These are phyloP conservation scores for Mycena pura DNA, from an alignment of 768 basidiomycete genomes.

Conservation along the genomic window DNA sequence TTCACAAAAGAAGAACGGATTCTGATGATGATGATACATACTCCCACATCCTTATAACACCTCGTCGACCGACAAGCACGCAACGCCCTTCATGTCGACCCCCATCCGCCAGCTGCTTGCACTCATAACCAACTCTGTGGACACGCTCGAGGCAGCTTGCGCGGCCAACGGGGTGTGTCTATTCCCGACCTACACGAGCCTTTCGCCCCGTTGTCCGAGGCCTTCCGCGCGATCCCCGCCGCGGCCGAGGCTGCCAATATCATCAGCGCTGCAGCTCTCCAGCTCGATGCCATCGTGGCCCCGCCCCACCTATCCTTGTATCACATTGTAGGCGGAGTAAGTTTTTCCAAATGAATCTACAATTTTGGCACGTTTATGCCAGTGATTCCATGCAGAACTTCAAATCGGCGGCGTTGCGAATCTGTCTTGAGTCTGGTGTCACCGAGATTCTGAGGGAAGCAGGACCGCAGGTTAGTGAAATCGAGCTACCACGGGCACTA, in stretches of 20 bases:
- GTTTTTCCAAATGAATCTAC: constrained; percentile 1
- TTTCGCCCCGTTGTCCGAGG: constrained; percentile 34
- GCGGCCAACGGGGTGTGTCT: neutral
- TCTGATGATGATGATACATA: too few relatives aligned
- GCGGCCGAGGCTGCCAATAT: constrained; percentile 37
- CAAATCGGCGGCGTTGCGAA: constrained; percentile 37
- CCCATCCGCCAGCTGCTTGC: constrained; percentile 18
- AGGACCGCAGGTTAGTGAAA: constrained; percentile 37
- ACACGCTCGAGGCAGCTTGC: constrained; percentile 7
- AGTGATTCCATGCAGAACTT: constrained; percentile 26
- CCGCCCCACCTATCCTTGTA: constrained; percentile 36
- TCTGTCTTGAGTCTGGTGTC: constrained; percentile 42
- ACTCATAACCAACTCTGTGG: constrained; percentile 6
- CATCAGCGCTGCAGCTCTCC: constrained; percentile 40
- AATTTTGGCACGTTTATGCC: neutral
- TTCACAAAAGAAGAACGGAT: too few relatives aligned
- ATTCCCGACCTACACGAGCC: constrained; percentile 24
- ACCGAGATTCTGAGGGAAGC: constrained; percentile 50
- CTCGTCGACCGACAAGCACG: too few relatives aligned
- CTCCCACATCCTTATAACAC: too few relatives aligned
- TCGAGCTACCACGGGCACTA: too few relatives aligned
- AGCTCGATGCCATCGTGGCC: constrained; percentile 36
- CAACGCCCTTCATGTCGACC: constrained; percentile 3
- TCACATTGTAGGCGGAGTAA: constrained; percentile 34
- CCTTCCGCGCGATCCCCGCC: constrained; percentile 30